Evolutionary conservation across 805 yeast genomes (phyloP), one percentile per base, ranked within the genome.

Genomic region (Schwanniomyces occidentalis): DNA sequence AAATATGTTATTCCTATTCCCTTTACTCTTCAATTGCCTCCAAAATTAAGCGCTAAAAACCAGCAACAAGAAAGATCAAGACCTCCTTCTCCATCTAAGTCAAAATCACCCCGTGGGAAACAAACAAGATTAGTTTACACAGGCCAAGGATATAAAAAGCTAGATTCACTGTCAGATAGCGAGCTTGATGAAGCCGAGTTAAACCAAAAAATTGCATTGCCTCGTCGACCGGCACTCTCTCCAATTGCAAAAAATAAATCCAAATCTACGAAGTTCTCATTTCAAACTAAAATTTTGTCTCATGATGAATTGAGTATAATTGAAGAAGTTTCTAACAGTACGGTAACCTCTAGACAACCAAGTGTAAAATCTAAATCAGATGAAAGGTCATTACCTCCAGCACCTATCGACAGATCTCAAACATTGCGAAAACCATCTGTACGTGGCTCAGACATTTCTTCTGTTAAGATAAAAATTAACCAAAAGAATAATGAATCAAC

Each of bases 1-100:
- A 51, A 56, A 28, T 58, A 67, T 37, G 60, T 58, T 5, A 66
- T 67, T 24, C 73, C 74, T 2, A 63, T 69, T 24, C 74, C 74
- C 3, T 67, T 68, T 42, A 58, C 67, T 5, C 45, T 69, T 25
- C 53, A 55, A 21, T 43, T 68, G 29, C 74, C 74, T 2, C 74
- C 74, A 4, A 64, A 60, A 33, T 47, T 68, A 26, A 56, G 65
- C 29, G 55, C 57, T 5, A 49, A 48, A 12, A 59, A 59, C 37
- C 14, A 21, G 6, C 23, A 33, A 20, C n/a, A 16, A 13, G 16
- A 13, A 3, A 17, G 32, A 20, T 21, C 16, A 3, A 15, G 28
- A 6, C 17, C 38, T 6, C 34, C 31, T 6, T 23, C 23, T 6
- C 51, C 46, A 6, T 29, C 45, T 3, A 37, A 40, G n/a, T 41